Evolutionary conservation across 306 rosid species (phyloP).

Genomic region (Vigna unguiculata): DNA sequence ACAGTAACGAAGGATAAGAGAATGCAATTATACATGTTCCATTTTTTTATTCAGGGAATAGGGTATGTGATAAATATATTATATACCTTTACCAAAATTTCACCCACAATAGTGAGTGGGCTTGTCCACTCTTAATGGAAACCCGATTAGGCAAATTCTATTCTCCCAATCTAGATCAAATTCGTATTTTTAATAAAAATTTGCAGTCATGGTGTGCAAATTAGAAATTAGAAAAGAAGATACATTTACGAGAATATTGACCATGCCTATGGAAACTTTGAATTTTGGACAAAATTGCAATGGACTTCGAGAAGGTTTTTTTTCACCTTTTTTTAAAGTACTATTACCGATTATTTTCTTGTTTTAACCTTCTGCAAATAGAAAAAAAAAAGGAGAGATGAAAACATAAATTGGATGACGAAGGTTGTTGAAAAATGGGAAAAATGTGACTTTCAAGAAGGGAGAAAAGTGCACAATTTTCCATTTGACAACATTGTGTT

Average conservation of each 20-base stretch:
- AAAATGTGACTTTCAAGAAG: conserved; percentile 10
- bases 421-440: conserved; percentile 45
- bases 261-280: neutral
- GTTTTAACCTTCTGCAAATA: neutral
- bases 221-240: neutral
- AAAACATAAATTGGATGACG: conserved; percentile 17
- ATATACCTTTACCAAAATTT: neutral
- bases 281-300: neutral
- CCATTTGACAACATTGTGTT: neutral
- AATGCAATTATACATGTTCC: neutral
- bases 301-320: neutral
- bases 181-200: neutral
- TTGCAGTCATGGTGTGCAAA: too few relatives aligned
- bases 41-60: neutral
- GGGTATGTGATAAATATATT: neutral
- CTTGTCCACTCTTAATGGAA: neutral
- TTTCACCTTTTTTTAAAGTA: too few relatives aligned
- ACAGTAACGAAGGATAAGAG: neutral
- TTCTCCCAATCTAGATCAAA: too few relatives aligned
- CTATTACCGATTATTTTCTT: too few relatives aligned
- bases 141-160: too few relatives aligned
- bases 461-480: neutral
- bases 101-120: neutral
- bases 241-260: neutral
- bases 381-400: too few relatives aligned